phyloP scores from a whole-genome alignment of 2,329 filamentous ascomycete species.

The Cryoendolithus antarcticus region DNA sequence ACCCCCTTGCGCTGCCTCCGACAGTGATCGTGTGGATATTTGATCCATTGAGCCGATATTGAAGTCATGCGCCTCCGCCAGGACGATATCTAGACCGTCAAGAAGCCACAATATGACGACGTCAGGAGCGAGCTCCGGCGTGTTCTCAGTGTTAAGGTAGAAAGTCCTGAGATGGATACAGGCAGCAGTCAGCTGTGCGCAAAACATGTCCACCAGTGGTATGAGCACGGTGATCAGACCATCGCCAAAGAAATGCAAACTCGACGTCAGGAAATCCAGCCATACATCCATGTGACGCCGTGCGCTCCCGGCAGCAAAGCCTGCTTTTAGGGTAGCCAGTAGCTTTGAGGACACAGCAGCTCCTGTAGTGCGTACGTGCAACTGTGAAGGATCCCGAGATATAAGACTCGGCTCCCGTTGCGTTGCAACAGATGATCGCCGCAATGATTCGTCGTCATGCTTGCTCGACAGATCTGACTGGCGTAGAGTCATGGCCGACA shows the following conservation, averaged over 20 bases:
- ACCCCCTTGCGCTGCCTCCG: conserved; percentile 2
- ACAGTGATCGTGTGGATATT: conserved; percentile 44
- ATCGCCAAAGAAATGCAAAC: conserved; percentile 70
- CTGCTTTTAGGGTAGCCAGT: conserved; percentile 73
- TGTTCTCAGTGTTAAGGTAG: conserved; percentile 53
- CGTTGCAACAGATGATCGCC: too few relatives aligned
- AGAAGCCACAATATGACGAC: conserved; percentile 40
- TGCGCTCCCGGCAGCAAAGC: conserved; percentile 62
- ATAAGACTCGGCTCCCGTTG: too few relatives aligned
- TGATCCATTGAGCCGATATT: conserved; percentile 64
- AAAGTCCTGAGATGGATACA: conserved; percentile 41
- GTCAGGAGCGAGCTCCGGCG: conserved; percentile 11
- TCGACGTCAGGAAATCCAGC: conserved; percentile 73
- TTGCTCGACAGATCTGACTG: too few relatives aligned
- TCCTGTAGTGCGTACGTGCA: too few relatives aligned
- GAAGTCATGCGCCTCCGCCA: conserved; percentile 76
- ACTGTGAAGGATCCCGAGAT: too few relatives aligned
- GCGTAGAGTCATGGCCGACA: too few relatives aligned
- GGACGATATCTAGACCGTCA: conserved; percentile 83
- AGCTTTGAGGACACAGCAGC: conserved; percentile 31
- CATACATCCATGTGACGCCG: conserved; percentile 78
- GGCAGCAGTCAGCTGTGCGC: conserved; percentile 53
- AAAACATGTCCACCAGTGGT: conserved; percentile 81
- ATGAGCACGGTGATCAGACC: conserved; percentile 83
- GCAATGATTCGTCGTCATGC: too few relatives aligned